A percentile compares a stretch with the other conserved stretches of the same genome.
Evolutionary conservation across 192 early-diverging fungal species (phyloP).

Genomic region (Podochytrium sp.): DNA sequence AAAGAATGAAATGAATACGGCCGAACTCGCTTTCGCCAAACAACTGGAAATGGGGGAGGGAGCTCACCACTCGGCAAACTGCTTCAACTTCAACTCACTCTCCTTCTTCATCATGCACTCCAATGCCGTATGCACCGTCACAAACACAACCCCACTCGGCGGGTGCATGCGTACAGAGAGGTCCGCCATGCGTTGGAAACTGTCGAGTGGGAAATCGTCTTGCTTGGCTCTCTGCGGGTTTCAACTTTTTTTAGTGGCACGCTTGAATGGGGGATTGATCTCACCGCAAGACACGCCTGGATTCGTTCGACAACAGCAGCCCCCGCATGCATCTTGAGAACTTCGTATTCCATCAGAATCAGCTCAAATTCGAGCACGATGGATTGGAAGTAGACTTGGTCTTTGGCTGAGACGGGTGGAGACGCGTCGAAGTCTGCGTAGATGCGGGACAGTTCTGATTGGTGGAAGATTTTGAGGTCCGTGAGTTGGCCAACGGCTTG

Average conservation of each 20-base stretch:
- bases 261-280: neutral
- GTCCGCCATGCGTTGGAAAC: slow-evolving; percentile 29
- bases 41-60: neutral
- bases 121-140: slow-evolving; percentile 15
- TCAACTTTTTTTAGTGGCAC: neutral
- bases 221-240: neutral
- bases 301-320: slow-evolving; percentile 9
- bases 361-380: slow-evolving; percentile 23
- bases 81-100: neutral
- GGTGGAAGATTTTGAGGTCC: no score
- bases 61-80: slow-evolving; percentile 21
- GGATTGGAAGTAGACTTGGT: slow-evolving; percentile 8
- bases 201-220: slow-evolving; percentile 21
- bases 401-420: neutral
- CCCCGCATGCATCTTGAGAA: neutral
- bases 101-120: slow-evolving; percentile 29
- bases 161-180: slow-evolving; percentile 15
- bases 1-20: neutral
- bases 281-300: neutral
- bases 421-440: no score
- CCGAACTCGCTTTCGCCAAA: neutral
- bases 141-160: slow-evolving; percentile 21
- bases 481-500: no score
- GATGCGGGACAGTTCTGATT: no score
- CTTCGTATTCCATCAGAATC: slow-evolving; percentile 18